Evolutionary conservation across 192 early-diverging fungal species (phyloP), one percentile per base, ranked within the genome.

Genomic region (Backusella mclennaniae): DNA sequence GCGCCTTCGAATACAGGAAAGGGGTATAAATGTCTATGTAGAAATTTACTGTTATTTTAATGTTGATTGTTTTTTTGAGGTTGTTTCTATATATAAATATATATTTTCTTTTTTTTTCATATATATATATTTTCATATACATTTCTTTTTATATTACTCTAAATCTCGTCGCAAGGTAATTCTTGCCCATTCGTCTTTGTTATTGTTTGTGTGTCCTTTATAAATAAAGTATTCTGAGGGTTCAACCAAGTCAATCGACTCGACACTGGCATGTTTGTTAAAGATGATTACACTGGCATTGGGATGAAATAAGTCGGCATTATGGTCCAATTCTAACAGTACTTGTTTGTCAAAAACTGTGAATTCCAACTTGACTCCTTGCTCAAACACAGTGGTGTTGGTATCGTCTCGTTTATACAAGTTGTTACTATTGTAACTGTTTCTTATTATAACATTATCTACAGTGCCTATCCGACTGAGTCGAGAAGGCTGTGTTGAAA

Each of bases 301-400:
- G 1, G 92, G 88, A 74, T 94, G 93, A 67, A 94, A 78, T 38
- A 94, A 75, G 72, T 93, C 91, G 15, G 79, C 71, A 79, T 94
- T 94, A 23, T 89, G 92, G 72, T 90, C 89, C 19, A 94, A 79
- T 39, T 92, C 76, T 59, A 94, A 84, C 53, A 83, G 73, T 69
- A 90, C 90, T 3, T 90, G 91, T 21, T 82, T 84, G 78, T 93
- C 92, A 84, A 82, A 93, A 35, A 90, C 92, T 29, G 56, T 63
- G 9, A 63, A 63, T 3, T 63, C 23, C 9, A 63, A 29, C 26
- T 29, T 63, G 8, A 63, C 23, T 63, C 56, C 56, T 26, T 63
- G 7, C n/a, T 56, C 53, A 26, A 26, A 23, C 7, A 11, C 8
- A 56, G 53, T 23, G 38, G 8, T 53, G 52, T 23, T 53, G 52